Evolutionary conservation across 2,329 filamentous ascomycete genomes (phyloP), one percentile per base, ranked within the genome.

Genomic region (Beauveria medogensis): DNA sequence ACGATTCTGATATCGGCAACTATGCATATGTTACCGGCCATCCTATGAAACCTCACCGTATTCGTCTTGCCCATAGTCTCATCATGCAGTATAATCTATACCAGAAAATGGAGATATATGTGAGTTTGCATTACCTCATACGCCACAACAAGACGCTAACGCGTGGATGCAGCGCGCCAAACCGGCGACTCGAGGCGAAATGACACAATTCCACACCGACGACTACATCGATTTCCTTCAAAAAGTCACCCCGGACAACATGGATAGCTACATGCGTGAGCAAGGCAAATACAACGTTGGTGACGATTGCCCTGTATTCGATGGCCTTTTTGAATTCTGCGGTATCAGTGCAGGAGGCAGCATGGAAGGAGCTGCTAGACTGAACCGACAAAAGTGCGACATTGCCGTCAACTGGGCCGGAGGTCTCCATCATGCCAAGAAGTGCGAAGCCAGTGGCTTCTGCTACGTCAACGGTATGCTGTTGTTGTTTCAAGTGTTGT

Each of bases 391-490:
- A 65, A 94, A 97, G 75, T 94, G 92, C 71, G 91, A 97, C 73
- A 96, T 99, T 69, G 94, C 94, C 22, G 90, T 99, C 73, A 97
- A 97, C 75, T 99, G 94, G 94, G 94, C 92, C 50, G 94, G 94
- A 56, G 94, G 94, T 28, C 84, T 99, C 53, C 94, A 99, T 74
- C 94, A 99, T 74, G 94, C 94, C 48, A 97, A 97, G 75, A 97
- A 97, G 77, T 90, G 89, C 66, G 92, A 97, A 77, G 94, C 94
- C 63, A 93, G 89, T 68, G 94, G 94, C 41, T 99, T 99, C 78
- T 99, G 94, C 79, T 99, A 99, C 73, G 91, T 97, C 68, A 99
- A 99, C 73, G 93, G 90, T 84, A 85, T 80, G 76, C 80, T 5
- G 3, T 4, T 28, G 43, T n/a, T 14, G 22, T 14, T 8, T 43